A percentile compares a stretch with the other conserved stretches of the same genome.
phyloP scores from a whole-genome alignment of 148 eudicot species.

The Polygonum aviculare region DNA sequence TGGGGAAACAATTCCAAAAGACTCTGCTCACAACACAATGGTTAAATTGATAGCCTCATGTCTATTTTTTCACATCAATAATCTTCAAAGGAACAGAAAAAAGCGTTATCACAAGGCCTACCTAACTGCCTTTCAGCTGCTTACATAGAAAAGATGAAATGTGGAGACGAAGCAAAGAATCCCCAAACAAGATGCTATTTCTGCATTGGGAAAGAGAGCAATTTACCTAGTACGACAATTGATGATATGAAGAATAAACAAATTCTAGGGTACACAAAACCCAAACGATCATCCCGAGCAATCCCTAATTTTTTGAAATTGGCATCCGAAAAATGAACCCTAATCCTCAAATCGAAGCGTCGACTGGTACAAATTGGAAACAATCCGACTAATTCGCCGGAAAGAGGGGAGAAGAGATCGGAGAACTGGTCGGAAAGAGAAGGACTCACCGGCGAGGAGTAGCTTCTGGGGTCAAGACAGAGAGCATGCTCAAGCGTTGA shows the following conservation, averaged over 20 bases:
- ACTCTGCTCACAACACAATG: not conserved
- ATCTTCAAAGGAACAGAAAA: not conserved
- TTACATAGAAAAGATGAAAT: not conserved
- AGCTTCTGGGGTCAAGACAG: not conserved
- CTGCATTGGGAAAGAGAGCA: not conserved
- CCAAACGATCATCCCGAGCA: not conserved
- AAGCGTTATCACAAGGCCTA: not conserved
- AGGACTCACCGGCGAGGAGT: not conserved
- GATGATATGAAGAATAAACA: not conserved
- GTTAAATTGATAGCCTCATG: not conserved
- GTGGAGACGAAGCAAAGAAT: constrained; percentile 1
- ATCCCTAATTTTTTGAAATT: not conserved
- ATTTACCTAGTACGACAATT: not conserved
- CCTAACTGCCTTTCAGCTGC: not conserved
- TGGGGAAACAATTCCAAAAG: not conserved
- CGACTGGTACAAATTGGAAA: not conserved
- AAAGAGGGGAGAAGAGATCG: not conserved
- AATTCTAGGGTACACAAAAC: not conserved
- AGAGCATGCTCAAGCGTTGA: not conserved
- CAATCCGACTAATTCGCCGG: not conserved
- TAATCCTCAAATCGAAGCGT: not conserved
- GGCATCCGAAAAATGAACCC: not conserved
- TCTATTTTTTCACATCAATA: not conserved
- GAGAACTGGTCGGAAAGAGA: not conserved
- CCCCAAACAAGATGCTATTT: not conserved